Evolutionary conservation across 257 asterid species (phyloP).

Genomic region (Apocynum venetum): DNA sequence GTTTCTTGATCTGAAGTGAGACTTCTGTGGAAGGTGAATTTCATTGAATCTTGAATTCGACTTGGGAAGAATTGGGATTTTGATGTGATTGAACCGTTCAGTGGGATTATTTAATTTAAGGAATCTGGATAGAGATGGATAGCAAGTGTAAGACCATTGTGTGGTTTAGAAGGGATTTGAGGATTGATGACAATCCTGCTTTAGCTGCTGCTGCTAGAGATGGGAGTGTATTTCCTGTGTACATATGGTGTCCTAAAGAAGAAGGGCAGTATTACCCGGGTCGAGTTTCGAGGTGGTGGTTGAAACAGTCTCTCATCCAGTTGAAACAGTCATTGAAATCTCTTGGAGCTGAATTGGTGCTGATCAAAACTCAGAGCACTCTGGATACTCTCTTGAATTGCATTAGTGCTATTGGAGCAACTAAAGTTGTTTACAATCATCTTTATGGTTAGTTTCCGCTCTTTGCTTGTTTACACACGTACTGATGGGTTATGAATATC

Average conservation of each 20-base stretch:
- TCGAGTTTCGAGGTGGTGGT: slow-evolving; percentile 96
- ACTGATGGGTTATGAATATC: neutral
- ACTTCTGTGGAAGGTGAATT: neutral
- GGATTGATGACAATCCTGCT: slow-evolving; percentile 93
- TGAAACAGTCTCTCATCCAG: slow-evolving; percentile 77
- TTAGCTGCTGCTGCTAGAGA: slow-evolving; percentile 78
- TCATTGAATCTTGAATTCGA: neutral
- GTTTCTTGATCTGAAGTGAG: neutral
- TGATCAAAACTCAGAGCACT: slow-evolving; percentile 70
- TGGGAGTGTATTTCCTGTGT: slow-evolving; percentile 68
- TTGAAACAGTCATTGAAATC: slow-evolving; percentile 67
- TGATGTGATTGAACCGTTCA: neutral
- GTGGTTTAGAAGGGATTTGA: slow-evolving; percentile 98
- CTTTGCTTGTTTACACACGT: neutral
- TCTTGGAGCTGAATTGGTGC: slow-evolving; percentile 69
- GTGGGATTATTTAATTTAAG: slow-evolving; percentile 4
- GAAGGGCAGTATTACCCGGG: slow-evolving; percentile 83
- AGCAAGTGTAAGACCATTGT: slow-evolving; percentile 55
- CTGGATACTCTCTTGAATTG: slow-evolving; percentile 63
- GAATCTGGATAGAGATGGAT: slow-evolving; percentile 44
- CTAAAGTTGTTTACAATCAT: slow-evolving; percentile 72
- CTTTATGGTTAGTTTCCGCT: slow-evolving; percentile 59
- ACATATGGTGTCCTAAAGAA: slow-evolving; percentile 90
- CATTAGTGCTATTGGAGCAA: slow-evolving; percentile 63
- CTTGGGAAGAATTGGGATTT: neutral